Base-by-base conservation (phyloP, 441 rosid species). In the Corymbia citriodora region DNA sequence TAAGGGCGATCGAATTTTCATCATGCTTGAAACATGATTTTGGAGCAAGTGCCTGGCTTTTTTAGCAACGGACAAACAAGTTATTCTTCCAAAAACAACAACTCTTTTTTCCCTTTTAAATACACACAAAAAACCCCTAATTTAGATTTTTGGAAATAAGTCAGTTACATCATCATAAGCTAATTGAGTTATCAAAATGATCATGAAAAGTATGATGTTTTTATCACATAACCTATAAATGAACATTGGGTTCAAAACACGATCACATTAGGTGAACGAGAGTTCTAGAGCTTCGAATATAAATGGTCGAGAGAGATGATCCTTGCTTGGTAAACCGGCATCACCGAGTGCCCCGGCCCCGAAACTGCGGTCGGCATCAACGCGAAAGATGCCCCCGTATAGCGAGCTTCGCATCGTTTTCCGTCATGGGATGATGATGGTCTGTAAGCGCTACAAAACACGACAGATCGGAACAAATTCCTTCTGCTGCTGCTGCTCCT, bases 401-500 rank as follows among this genome's bases (percentile, higher is more conserved):
- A 45, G n/a, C 50, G 50, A 79, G 85, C 85, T 23, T 13, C 53
- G 31, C 17, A 27, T 79, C 85, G 52, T 23, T 29, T 23, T 79
- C 85, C 18, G 29, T 9, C 85, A 4, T 45, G n/a, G 83, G 52
- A 23, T 13, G 85, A 59, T 25, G 85, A 16, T 7, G 50, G 50
- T 45, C 85, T 8, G 15, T 52, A 45, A 79, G 53, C 85, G n/a
- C 52, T 79, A 12, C 85, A 12, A 7, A 79, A 79, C 85, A 48
- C 29, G 53, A 45, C 17, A 52, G 85, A 27, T 45, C 85, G 85
- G 85, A 79, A 79, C 85, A 79, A 72, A 19, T 45, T 13, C 53
- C 85, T 79, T 79, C 85, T 45, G 85, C 52, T 79, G n/a, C 85
- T 79, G 45, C 85, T 45, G 85, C 52, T 79, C n/a, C 85, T 79